These are phyloP conservation scores for Pichia sp. DNA, from an alignment of 1,139 yeast species.

Conservation along the genomic window DNA sequence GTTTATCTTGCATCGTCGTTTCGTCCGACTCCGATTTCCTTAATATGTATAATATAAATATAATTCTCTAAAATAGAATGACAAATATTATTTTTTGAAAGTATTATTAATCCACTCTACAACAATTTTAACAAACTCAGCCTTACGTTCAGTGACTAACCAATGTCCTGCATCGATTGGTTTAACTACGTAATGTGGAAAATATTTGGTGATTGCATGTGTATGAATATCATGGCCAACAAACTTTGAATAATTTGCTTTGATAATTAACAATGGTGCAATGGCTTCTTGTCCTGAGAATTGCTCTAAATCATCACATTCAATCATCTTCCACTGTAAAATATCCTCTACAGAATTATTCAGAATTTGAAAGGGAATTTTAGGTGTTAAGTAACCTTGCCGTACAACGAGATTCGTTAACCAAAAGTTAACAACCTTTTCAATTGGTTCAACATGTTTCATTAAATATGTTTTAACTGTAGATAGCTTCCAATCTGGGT, in stretches of 20 bases:
- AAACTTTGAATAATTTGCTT: slow-evolving; percentile 37
- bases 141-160: slow-evolving; percentile 73
- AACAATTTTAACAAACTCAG: slow-evolving; percentile 53
- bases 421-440: slow-evolving; percentile 63
- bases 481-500: slow-evolving; percentile 11
- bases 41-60: too few relatives aligned
- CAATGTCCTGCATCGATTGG: slow-evolving; percentile 86
- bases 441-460: slow-evolving; percentile 52
- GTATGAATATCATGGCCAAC: slow-evolving; percentile 31
- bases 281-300: slow-evolving; percentile 38
- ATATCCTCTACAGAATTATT: slow-evolving; percentile 49
- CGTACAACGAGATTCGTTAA: slow-evolving; percentile 47
- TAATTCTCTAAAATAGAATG: neutral
- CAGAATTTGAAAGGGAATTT: slow-evolving; percentile 64
- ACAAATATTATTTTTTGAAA: neutral
- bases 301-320: slow-evolving; percentile 27
- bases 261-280: slow-evolving; percentile 68
- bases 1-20: too few relatives aligned
- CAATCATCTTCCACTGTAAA: slow-evolving; percentile 60
- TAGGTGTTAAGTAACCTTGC: slow-evolving; percentile 16
- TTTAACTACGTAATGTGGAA: slow-evolving; percentile 63
- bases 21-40: too few relatives aligned
- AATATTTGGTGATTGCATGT: slow-evolving; percentile 63
- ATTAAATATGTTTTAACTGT: slow-evolving; percentile 50
- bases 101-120: slow-evolving; percentile 32